These are phyloP conservation scores for Apiosordaria backusii DNA, from an alignment of 495 filamentous ascomycete genomes.

Conservation along the genomic window DNA sequence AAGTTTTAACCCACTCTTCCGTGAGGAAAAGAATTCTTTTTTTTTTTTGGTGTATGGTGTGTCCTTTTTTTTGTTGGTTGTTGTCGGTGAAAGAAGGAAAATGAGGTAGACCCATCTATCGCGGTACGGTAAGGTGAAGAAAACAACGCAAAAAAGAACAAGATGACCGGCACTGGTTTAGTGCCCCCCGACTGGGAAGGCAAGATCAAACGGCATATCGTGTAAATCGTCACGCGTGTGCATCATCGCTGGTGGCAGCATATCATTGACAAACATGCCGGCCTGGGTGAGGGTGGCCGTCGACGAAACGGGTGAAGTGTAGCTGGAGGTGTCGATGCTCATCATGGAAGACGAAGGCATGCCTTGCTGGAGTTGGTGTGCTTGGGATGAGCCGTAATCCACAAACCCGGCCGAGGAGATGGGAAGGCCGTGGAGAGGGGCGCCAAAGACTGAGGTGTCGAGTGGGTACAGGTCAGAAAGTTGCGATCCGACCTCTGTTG, in stretches of 20 bases:
- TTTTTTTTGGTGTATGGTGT: neutral
- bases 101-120: conserved; percentile 6
- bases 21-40: neutral
- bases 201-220: conserved; percentile 33
- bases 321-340: conserved; percentile 31
- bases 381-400: conserved; percentile 15
- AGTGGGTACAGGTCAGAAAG: conserved; percentile 20
- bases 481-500: conserved; percentile 19
- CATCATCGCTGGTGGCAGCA: conserved; percentile 15
- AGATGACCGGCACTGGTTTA: neutral
- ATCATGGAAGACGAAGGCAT: conserved; percentile 26
- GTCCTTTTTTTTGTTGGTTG: neutral
- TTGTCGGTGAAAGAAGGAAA: neutral
- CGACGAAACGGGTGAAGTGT: conserved; percentile 40
- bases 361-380: conserved; percentile 17
- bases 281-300: conserved; percentile 40
- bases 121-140: conserved; percentile 4
- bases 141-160: conserved; percentile 15
- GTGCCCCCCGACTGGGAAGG: conserved; percentile 18
- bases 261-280: conserved; percentile 19
- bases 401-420: conserved; percentile 41
- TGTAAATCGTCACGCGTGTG: conserved; percentile 18
- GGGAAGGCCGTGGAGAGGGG: conserved; percentile 30
- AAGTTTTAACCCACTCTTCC: neutral
- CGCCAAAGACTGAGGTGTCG: conserved; percentile 25